Evolutionary conservation across 768 basidiomycete species (phyloP).

Genomic region (Rhodotorula sphaerocarpa): DNA sequence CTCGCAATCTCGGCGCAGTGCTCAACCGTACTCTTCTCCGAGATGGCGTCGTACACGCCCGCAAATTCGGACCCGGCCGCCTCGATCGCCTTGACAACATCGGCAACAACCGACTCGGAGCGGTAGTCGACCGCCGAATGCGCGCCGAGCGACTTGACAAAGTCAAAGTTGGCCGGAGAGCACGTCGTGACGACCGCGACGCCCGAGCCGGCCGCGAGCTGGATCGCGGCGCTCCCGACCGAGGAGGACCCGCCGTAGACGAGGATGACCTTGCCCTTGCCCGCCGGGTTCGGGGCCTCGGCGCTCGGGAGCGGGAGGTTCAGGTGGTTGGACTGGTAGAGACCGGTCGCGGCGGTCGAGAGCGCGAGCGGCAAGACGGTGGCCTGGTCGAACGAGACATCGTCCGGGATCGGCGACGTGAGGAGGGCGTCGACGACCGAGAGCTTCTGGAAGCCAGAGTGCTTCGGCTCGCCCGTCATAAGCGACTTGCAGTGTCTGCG

Average conservation of each 20-base stretch:
- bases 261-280: constrained; percentile 23
- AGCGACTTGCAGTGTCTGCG: constrained; percentile 19
- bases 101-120: constrained; percentile 18
- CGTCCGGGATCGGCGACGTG: constrained; percentile 48
- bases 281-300: neutral
- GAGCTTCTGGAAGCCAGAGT: constrained; percentile 47
- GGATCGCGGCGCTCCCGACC: constrained; percentile 35
- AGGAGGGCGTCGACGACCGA: constrained; percentile 47
- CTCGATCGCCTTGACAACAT: constrained; percentile 24
- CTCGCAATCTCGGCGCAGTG: constrained; percentile 10
- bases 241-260: constrained; percentile 33
- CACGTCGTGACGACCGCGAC: constrained; percentile 35
- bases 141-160: constrained; percentile 37
- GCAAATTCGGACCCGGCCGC: constrained; percentile 24
- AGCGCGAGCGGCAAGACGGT: constrained; percentile 51
- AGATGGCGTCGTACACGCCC: constrained; percentile 34
- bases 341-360: constrained; percentile 51
- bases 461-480: neutral
- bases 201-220: constrained; percentile 35
- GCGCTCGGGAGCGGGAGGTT: constrained; percentile 15
- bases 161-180: constrained; percentile 38
- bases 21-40: constrained; percentile 29
- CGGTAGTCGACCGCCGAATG: constrained; percentile 35
- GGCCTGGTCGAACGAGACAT: constrained; percentile 50
- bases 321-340: constrained; percentile 44